phyloP scores from a whole-genome alignment of 345 rosid species.

The Turnera subulata region DNA sequence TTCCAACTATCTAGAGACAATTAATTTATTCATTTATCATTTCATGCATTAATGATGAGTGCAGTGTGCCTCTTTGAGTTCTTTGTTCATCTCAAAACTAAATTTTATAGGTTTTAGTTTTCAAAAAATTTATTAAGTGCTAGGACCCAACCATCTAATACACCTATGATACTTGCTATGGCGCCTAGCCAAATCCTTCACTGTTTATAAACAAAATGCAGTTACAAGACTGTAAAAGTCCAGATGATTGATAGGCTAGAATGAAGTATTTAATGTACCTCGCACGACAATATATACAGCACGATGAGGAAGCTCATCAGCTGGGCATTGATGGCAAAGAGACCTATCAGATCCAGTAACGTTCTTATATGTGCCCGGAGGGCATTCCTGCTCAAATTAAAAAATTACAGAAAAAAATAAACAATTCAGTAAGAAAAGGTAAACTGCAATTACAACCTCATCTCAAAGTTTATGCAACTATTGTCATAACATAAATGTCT shows the following conservation, averaged over 20 bases:
- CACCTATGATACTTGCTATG: neutral
- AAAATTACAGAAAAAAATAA: neutral
- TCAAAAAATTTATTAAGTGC: neutral
- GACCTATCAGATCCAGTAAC: slow-evolving; percentile 74
- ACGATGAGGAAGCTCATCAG: slow-evolving; percentile 79
- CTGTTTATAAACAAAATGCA: neutral
- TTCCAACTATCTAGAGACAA: too few species aligned
- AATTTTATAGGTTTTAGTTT: neutral
- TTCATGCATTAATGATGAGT: too few species aligned
- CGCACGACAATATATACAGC: slow-evolving; percentile 69
- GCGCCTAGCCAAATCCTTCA: too few species aligned
- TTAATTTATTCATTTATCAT: too few species aligned
- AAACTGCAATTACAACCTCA: slow-evolving; percentile 1
- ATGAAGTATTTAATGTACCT: slow-evolving; percentile 50
- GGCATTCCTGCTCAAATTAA: slow-evolving; percentile 76
- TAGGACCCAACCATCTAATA: neutral
- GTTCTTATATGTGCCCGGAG: slow-evolving; percentile 86
- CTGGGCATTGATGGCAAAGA: slow-evolving; percentile 80
- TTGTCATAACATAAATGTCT: neutral
- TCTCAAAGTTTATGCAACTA: neutral
- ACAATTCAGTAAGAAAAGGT: neutral
- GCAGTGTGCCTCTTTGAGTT: neutral
- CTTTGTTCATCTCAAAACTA: neutral
- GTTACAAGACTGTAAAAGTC: too few species aligned
- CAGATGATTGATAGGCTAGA: too few species aligned